Percentiles rank a stretch among this genome's conserved stretches.
These are phyloP conservation scores for Umbelopsis sp. DNA, from an alignment of 371 early-diverging fungal species.

Conservation along the genomic window DNA sequence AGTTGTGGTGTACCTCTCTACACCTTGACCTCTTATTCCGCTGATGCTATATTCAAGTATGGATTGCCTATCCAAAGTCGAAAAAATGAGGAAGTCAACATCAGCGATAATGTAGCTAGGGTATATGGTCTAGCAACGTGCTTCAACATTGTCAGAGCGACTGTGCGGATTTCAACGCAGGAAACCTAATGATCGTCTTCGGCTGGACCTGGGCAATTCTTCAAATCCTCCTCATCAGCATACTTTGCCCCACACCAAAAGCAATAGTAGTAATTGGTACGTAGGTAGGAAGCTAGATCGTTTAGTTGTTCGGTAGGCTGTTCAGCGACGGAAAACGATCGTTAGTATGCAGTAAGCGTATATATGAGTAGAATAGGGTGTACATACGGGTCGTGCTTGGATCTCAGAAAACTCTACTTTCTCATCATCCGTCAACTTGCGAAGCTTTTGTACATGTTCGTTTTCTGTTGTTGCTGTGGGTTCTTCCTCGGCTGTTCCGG, in stretches of 20 bases:
- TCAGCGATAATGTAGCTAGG: background rate
- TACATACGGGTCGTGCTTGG: background rate
- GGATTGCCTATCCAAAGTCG: too few species aligned
- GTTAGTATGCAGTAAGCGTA: background rate
- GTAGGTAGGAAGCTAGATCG: constrained; percentile 50
- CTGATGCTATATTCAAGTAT: too few species aligned
- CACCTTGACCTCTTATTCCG: too few species aligned
- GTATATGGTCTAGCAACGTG: background rate
- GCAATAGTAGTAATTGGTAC: constrained; percentile 59
- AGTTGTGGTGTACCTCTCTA: too few species aligned
- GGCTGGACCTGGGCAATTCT: constrained; percentile 61
- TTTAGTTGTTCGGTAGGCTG: constrained; percentile 45
- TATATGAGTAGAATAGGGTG: background rate
- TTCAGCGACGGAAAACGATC: background rate
- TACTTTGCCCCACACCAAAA: constrained; percentile 70
- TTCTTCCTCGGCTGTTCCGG: constrained; percentile 20
- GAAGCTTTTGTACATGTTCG: too few species aligned
- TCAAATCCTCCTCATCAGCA: constrained; percentile 51
- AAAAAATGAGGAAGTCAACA: too few species aligned
- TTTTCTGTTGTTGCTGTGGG: constrained; percentile 9
- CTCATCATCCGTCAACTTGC: constrained; percentile 24
- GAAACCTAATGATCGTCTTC: constrained; percentile 59
- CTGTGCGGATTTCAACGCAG: background rate
- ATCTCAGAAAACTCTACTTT: constrained; percentile 27
- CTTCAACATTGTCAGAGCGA: background rate